These are phyloP conservation scores for Chytriomyces hyalinus DNA, from an alignment of 192 early-diverging fungal species.

Conservation along the genomic window DNA sequence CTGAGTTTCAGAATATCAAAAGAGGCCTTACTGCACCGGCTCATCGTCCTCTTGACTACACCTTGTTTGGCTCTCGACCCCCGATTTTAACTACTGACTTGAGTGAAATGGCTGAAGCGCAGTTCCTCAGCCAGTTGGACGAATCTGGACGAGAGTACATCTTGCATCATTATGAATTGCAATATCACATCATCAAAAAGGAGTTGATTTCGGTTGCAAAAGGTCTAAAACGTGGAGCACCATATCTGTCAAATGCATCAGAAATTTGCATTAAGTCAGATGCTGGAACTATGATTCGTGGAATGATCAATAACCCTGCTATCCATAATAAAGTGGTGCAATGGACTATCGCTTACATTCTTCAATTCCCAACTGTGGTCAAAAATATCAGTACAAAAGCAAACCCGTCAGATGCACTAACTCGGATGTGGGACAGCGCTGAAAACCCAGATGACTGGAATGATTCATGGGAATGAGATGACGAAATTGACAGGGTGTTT, in stretches of 20 bases:
- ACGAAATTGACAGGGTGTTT: background rate
- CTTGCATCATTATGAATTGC: background rate
- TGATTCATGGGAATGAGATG: background rate
- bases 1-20: background rate
- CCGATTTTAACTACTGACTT: background rate
- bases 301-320: constrained; percentile 8
- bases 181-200: background rate
- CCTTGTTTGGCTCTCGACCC: background rate
- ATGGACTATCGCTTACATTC: background rate
- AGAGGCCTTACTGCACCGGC: background rate
- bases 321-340: background rate
- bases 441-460: background rate
- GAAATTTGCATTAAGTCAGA: background rate
- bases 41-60: background rate
- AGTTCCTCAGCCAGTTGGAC: background rate
- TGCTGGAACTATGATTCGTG: background rate
- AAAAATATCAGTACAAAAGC: background rate
- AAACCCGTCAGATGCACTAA: background rate
- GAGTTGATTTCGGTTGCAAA: background rate
- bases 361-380: background rate
- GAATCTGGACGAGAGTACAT: background rate
- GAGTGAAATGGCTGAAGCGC: background rate
- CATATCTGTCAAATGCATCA: background rate
- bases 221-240: background rate
- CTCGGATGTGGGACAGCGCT: background rate